Base-by-base conservation (phyloP, 2,329 filamentous ascomycete species). In the Penicillium sp. region DNA sequence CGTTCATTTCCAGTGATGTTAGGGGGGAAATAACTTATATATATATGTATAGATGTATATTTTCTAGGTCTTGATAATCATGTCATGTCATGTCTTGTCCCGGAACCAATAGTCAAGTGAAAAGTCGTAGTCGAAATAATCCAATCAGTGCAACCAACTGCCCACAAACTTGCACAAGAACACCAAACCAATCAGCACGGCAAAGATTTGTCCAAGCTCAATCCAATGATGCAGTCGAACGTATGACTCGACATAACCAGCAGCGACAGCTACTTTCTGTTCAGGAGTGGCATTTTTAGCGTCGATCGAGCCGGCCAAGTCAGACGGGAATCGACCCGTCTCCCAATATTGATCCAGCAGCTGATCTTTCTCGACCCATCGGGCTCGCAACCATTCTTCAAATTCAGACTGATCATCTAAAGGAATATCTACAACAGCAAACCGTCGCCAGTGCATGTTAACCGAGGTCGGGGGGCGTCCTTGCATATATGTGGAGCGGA, bases 361-460 rank as follows among this genome's bases (percentile, higher is more conserved):
- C 27, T 85, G 85, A 66, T 99, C 93, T 73, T 99, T 99, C 71
- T 96, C 92, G 49, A 87, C 84, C 94, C 94, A 99, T 43, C 92
- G 84, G 54, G 90, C 86, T 29, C 87, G 83, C 26, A 97, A 80
- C 94, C 94, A 99, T 3, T 81, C 67, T 54, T 95, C 91, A 67
- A 99, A 99, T 6, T 83, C 79, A 40, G 88, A 82, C 15, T 83
- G 81, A 63, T 88, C 84, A 29, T 91, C 82, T 9, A 96, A 82
- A 0, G 93, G 93, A 42, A 99, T 96, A 20, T 91, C 86, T 22
- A 83, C 82, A 14, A 97, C 71, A 31, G 84, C 83, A 74, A 96
- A 97, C 9, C 92, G 86, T 51, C 94, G 86, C 91, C 93, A 99
- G 75, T 96, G 89, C 79, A 97, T 92, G 74, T 97, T 97, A 67